A percentile compares a stretch with the other conserved stretches of the same genome.
These are phyloP conservation scores for Ustilago vetiveriae DNA, from an alignment of 1,284 basidiomycete genomes.

Conservation along the genomic window DNA sequence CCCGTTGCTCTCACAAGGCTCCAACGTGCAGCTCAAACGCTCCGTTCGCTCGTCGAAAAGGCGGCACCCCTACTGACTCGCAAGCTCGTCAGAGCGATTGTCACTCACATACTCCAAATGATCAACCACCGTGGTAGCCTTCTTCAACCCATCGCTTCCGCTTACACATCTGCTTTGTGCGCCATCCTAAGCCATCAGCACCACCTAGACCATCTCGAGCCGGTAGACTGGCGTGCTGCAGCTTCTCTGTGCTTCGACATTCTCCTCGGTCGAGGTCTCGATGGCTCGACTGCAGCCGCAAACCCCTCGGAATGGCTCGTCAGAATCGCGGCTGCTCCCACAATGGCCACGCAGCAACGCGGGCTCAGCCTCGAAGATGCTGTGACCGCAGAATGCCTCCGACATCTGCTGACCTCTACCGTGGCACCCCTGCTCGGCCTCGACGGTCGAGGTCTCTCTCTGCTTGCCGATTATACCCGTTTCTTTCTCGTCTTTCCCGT, in stretches of 20 bases:
- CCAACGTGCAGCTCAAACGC: constrained; percentile 73
- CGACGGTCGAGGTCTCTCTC: constrained; percentile 19
- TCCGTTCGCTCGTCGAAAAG: constrained; percentile 78
- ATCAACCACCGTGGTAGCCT: constrained; percentile 73
- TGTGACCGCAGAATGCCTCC: constrained; percentile 42
- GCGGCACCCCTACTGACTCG: constrained; percentile 72
- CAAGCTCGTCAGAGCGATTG: constrained; percentile 72
- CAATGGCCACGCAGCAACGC: neutral
- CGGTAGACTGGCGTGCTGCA: constrained; percentile 75
- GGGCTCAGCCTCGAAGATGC: constrained; percentile 49
- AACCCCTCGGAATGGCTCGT: constrained; percentile 17
- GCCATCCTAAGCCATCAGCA: constrained; percentile 75
- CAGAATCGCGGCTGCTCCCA: neutral
- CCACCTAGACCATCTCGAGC: constrained; percentile 80
- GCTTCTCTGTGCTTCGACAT: constrained; percentile 75
- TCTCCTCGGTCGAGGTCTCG: constrained; percentile 39
- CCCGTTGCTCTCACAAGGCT: constrained; percentile 73
- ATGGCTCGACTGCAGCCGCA: neutral
- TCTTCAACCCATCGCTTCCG: constrained; percentile 76
- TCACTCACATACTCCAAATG: constrained; percentile 76
- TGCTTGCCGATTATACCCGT: constrained; percentile 45
- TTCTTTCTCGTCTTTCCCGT: constrained; percentile 34
- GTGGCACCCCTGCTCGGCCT: constrained; percentile 41
- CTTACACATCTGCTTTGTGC: constrained; percentile 82
- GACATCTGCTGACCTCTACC: constrained; percentile 31